Base-by-base conservation (phyloP, 208 protist genomes). In the Wallacemonas sp. region DNA sequence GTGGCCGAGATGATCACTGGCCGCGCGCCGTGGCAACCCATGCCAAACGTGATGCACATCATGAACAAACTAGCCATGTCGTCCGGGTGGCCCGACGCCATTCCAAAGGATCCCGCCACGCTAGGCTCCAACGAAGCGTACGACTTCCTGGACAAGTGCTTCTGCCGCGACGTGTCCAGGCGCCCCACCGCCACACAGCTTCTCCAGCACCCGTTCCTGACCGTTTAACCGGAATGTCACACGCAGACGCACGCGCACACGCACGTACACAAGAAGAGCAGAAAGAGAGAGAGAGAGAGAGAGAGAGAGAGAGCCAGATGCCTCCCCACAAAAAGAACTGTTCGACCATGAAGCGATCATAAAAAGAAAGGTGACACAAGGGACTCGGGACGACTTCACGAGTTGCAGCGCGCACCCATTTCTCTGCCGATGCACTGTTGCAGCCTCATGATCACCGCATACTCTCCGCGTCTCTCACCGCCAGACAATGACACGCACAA, bases 1-100 rank as follows among this genome's bases (percentile, higher is more conserved):
- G 84, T 94, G 28, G 91, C 88, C 33, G 88, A 96, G 81, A 96
- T 96, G 91, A 84, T 96, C 65, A 94, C 88, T 5, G 92, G 92
- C 1, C 82, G 81, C 25, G 72, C 85, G 20, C 89, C 92, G 28
- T 97, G 92, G 90, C 76, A 68, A 36, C 87, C 89, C 12, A 90
- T 91, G 80, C 49, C 74, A 5, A 94, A 93, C 68, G 77, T 95
- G n/a, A 95, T 97, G 89, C 86, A 94, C 69, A 93, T 95, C 57
- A 95, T 97, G 84, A 91, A 93, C 72, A 93, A 92, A 72, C 81
- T 97, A 22, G 92, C 88, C 7, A 77, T 84, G 57, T 97, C 92
- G 18, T 90, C 79, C 4, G 89, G 84, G 5, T 97, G 92, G 92
- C 92, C 92, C 2, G 92, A 97, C 64, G 88, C 86, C 14, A 81